Base-by-base conservation (phyloP, 116 monocot species). In the Cymodocea nodosa region DNA sequence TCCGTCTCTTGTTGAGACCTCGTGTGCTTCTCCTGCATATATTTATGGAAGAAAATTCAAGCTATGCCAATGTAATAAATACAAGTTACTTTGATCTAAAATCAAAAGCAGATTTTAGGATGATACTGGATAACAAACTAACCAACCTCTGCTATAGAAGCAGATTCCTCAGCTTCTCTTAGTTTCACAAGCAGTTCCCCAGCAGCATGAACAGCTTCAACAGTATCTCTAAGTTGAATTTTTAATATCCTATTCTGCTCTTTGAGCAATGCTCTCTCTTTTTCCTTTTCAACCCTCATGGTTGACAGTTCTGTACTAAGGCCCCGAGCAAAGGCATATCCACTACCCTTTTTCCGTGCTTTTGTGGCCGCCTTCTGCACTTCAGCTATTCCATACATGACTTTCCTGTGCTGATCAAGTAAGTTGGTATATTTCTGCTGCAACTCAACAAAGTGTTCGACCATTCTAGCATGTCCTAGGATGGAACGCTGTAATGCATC, bases 161-260 rank as follows among this genome's bases (percentile, higher is more conserved):
- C 80, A 64, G 83, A 76, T 76, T 85, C 83, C 63, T 97, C 97
- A 6, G 91, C 87, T 70, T 97, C 97, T 58, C 84, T 87, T 66
- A 97, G 71, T 9, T 88, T 80, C 24, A 97, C 91, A 55, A 97
- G 91, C 6, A 97, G 82, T 61, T 97, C 97, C n/a, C 97, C 97
- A 35, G 97, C 97, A 68, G 97, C 97, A 59, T 85, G 87, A 6
- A 97, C 97, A 57, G 97, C 97, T 67, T 97, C 97, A 56, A 91
- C 97, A 9, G 97, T 97, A 60, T 97, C 91, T 56, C 84, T 83
- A 2, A 97, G 74, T 78, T 97, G 97, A 55, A 82, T 73, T 64
- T 76, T 78, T 23, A 97, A 75, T 23, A 68, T 74, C 52, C 71
- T 83, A 69, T 97, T 97, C 81, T 97, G 85, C 68, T 91, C 78